Evolutionary conservation across 2,329 filamentous ascomycete genomes (phyloP), one percentile per base, ranked within the genome.

Genomic region (Aspergillus ochraceoroseus): DNA sequence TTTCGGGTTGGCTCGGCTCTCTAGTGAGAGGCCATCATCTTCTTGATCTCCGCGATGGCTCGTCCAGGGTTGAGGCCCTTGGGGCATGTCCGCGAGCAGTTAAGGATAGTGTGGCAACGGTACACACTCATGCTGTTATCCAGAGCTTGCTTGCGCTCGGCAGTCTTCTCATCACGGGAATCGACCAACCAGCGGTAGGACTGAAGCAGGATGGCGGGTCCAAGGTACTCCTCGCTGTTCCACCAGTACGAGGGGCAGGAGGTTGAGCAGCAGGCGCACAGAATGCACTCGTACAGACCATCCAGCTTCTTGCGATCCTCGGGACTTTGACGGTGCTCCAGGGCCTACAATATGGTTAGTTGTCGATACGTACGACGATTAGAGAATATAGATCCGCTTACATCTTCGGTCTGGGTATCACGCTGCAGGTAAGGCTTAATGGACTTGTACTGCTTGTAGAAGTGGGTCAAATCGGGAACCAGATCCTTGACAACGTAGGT

Each of bases 181-280:
- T 98, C 92, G 62, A 83, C 85, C 54, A 98, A 77, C 92, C 92
- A 98, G 64, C 90, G 82, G 81, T 96, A 98, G 6, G 88, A 95
- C 73, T 98, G 92, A 54, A 98, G 81, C 38, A 98, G 84, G 47
- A 98, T 87, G 54, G 92, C 92, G 45, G 92, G 92, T 50, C 92
- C 92, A 35, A 98, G 86, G 74, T 98, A 98, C 70, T 96, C 89
- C 72, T 96, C 89, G 56, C 84, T 82, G 76, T 98, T 98, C 92
- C 92, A 98, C 92, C 92, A 98, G 78, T 98, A 98, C 12, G 88
- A 95, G n/a, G 92, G 92, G 77, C 92, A 98, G 32, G 90, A 95
- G 14, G 92, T 98, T 54, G 86, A 92, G 82, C 92, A 98, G 82
- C 92, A 98, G 57, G 90, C 90, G 76, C 92, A 98, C 44, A 98